Conservation (phyloP, 306 rosid genomes). For the Cucurbita argyrosperma region DNA sequence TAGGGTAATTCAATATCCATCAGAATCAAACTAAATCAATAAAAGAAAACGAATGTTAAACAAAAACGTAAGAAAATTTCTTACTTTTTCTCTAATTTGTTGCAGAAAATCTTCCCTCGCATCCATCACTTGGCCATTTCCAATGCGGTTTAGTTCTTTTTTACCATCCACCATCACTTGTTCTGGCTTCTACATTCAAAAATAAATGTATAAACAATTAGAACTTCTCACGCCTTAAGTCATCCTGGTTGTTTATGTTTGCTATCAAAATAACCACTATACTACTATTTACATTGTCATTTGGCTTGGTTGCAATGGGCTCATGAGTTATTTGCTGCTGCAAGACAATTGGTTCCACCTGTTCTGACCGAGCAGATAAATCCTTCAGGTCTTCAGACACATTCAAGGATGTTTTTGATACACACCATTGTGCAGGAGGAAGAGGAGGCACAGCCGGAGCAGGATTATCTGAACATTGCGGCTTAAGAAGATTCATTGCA, state of each 20-base stretch:
- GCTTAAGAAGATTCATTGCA: conserved; percentile 14
- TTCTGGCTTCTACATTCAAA: not conserved
- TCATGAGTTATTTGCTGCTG: conserved; percentile 20
- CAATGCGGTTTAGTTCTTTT: conserved; percentile 30
- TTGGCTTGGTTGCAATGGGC: conserved; percentile 12
- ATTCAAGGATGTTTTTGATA: conserved; percentile 31
- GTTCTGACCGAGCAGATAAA: conserved; percentile 12
- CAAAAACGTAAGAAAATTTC: conserved; percentile 4
- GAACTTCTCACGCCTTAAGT: not conserved
- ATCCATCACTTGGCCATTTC: conserved; percentile 27
- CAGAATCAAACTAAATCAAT: not conserved
- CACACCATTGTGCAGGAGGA: conserved; percentile 53
- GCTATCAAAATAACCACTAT: not conserved
- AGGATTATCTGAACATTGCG: conserved; percentile 20
- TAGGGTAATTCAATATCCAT: not conserved
- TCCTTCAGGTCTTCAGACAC: conserved; percentile 26
- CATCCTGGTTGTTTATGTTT: not conserved
- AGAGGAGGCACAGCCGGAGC: conserved; percentile 54
- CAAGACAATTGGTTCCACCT: conserved; percentile 22
- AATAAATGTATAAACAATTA: not conserved
- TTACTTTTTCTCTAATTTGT: conserved; percentile 69
- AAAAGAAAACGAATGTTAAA: not conserved
- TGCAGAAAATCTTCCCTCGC: conserved; percentile 72
- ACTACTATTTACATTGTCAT: conserved; percentile 33
- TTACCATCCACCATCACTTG: conserved; percentile 11